phyloP scores from a whole-genome alignment of 176 grass and related monocot species.

The Carex parvula region DNA sequence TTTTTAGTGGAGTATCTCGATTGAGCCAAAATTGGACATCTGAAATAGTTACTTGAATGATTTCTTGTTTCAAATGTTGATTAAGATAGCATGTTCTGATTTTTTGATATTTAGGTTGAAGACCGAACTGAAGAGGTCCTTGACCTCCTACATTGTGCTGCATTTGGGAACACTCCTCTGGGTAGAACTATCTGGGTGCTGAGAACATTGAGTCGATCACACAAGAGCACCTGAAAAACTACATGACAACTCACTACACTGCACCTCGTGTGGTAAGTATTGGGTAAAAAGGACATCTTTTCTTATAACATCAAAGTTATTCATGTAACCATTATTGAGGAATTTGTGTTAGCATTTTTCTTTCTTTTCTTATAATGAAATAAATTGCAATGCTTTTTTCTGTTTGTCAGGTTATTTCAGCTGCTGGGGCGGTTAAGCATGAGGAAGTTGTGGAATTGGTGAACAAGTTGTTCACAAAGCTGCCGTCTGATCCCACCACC shows the following conservation, averaged over 20 bases:
- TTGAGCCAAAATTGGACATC: background rate
- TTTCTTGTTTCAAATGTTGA: background rate
- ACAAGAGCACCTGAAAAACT: conserved; percentile 57
- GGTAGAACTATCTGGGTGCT: conserved; percentile 73
- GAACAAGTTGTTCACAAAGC: conserved; percentile 56
- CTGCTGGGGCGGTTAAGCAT: conserved; percentile 81
- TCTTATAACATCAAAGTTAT: conserved; percentile 12
- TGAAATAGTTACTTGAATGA: background rate
- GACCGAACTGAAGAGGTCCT: conserved; percentile 85
- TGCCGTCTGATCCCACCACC: conserved; percentile 86
- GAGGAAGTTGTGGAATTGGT: conserved; percentile 78
- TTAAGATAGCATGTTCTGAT: conserved; percentile 6
- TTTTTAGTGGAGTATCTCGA: background rate
- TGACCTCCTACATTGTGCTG: conserved; percentile 73
- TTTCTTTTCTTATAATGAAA: conserved; percentile 17
- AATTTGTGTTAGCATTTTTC: background rate
- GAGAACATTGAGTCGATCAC: conserved; percentile 76
- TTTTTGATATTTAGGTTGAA: conserved; percentile 50
- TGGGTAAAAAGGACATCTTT: background rate
- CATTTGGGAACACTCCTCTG: conserved; percentile 87
- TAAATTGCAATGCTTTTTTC: background rate
- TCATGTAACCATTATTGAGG: background rate
- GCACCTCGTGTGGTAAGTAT: conserved; percentile 77
- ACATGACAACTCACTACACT: conserved; percentile 92
- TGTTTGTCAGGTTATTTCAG: conserved; percentile 77